phyloP scores from a whole-genome alignment of 768 basidiomycete species.

The Tremella mesenterica region DNA sequence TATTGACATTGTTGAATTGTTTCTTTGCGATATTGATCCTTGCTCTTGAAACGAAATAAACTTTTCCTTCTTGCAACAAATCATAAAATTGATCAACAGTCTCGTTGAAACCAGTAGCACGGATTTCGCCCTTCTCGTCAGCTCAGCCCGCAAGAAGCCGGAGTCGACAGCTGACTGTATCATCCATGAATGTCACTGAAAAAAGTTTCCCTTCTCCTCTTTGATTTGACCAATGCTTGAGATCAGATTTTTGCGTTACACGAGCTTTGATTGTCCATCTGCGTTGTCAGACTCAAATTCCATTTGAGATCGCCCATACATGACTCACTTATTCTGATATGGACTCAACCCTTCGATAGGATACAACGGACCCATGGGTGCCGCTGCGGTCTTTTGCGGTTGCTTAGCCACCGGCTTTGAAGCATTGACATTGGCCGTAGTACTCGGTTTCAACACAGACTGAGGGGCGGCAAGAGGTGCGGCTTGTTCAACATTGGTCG shows the following conservation, averaged over 20 bases:
- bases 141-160: not conserved
- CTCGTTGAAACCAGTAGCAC: conserved; percentile 81
- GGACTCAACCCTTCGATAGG: conserved; percentile 93
- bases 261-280: conserved; percentile 93
- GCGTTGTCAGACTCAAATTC: not conserved
- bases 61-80: conserved; percentile 81
- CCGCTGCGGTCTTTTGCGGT: conserved; percentile 11
- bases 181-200: conserved; percentile 86
- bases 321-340: conserved; percentile 72
- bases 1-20: conserved; percentile 79
- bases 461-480: conserved; percentile 45
- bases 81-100: conserved; percentile 74
- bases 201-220: conserved; percentile 93
- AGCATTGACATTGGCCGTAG: conserved; percentile 36
- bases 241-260: conserved; percentile 78
- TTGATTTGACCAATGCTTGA: conserved; percentile 79
- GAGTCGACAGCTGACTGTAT: conserved; percentile 54
- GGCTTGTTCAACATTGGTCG: conserved; percentile 44
- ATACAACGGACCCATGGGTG: conserved; percentile 49
- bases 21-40: conserved; percentile 93
- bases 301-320: not conserved
- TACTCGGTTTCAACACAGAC: conserved; percentile 36
- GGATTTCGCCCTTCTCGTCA: conserved; percentile 54
- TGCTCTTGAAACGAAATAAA: conserved; percentile 82
- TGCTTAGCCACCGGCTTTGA: conserved; percentile 8